These are phyloP conservation scores for Pythium rhizo-oryzae DNA, from an alignment of 352 stramenopile species.

Conservation along the genomic window DNA sequence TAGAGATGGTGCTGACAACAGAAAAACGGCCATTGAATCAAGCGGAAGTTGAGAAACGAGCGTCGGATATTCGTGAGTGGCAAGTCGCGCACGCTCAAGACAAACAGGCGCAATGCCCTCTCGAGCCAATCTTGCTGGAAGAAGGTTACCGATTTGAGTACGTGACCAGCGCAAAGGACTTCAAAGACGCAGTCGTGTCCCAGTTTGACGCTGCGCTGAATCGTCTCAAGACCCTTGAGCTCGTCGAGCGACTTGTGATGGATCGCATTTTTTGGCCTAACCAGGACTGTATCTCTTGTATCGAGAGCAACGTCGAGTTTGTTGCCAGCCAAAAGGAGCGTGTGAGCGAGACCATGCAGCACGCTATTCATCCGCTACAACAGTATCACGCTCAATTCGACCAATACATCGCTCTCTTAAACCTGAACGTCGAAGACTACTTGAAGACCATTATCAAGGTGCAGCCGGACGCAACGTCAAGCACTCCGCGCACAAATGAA, in stretches of 20 bases:
- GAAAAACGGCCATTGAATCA: constrained; percentile 65
- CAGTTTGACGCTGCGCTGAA: constrained; percentile 87
- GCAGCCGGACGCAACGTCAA: constrained; percentile 30
- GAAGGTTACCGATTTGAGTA: constrained; percentile 82
- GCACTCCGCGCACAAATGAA: constrained; percentile 30
- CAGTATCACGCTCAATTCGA: constrained; percentile 85
- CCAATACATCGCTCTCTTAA: constrained; percentile 88
- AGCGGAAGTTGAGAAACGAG: constrained; percentile 48
- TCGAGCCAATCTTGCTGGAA: constrained; percentile 47
- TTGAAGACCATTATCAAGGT: constrained; percentile 62
- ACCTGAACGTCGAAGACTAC: constrained; percentile 89
- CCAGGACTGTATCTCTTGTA: constrained; percentile 89
- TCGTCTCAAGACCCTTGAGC: constrained; percentile 81
- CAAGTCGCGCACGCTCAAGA: constrained; percentile 52
- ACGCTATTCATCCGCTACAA: constrained; percentile 56
- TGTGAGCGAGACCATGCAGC: constrained; percentile 49
- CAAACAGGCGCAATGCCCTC: constrained; percentile 50
- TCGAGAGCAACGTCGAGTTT: constrained; percentile 71
- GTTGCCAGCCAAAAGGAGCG: constrained; percentile 53
- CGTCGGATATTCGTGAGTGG: constrained; percentile 68
- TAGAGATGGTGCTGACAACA: constrained; percentile 68
- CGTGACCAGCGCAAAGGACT: constrained; percentile 58
- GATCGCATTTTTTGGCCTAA: constrained; percentile 95
- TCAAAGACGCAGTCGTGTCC: constrained; percentile 64
- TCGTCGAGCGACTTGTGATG: constrained; percentile 94